phyloP scores from a whole-genome alignment of 1,139 yeast species.

The Arxiozyma slooffiae region DNA sequence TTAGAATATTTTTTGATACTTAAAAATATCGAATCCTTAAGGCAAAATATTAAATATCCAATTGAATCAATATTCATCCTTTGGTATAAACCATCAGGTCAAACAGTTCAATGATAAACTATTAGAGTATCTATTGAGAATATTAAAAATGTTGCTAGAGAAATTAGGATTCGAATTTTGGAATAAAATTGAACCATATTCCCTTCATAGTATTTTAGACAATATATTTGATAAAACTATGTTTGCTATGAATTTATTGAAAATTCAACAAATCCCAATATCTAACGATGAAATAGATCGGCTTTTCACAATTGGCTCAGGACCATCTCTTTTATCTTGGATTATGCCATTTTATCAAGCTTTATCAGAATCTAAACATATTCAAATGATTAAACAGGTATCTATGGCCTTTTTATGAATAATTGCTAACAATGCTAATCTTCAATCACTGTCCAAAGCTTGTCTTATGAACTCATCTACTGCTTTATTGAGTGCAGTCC shows the following conservation, averaged over 20 bases:
- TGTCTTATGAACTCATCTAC: constrained; percentile 30
- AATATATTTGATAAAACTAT: constrained; percentile 32
- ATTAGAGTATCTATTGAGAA: constrained; percentile 44
- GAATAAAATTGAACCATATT: constrained; percentile 42
- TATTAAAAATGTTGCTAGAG: constrained; percentile 36
- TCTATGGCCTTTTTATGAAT: constrained; percentile 27
- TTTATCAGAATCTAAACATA: constrained; percentile 25
- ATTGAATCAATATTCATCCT: constrained; percentile 40
- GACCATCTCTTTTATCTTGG: constrained; percentile 31
- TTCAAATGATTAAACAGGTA: constrained; percentile 30
- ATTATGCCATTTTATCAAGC: constrained; percentile 29
- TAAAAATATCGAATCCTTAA: constrained; percentile 37
- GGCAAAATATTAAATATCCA: constrained; percentile 34
- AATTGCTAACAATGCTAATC: constrained; percentile 20
- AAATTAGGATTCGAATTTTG: constrained; percentile 41
- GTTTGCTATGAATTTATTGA: constrained; percentile 20
- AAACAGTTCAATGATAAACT: constrained; percentile 45
- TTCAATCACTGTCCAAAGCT: constrained; percentile 27
- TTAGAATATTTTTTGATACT: constrained; percentile 37
- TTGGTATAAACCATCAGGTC: constrained; percentile 32
- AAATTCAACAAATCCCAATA: constrained; percentile 23
- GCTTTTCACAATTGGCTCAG: constrained; percentile 20
- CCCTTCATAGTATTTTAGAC: constrained; percentile 45
- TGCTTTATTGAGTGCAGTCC: constrained; percentile 24
- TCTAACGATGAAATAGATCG: constrained; percentile 29